Evolutionary conservation across 495 filamentous ascomycete species (phyloP).

Genomic region (Friedmanniomyces simplex): DNA sequence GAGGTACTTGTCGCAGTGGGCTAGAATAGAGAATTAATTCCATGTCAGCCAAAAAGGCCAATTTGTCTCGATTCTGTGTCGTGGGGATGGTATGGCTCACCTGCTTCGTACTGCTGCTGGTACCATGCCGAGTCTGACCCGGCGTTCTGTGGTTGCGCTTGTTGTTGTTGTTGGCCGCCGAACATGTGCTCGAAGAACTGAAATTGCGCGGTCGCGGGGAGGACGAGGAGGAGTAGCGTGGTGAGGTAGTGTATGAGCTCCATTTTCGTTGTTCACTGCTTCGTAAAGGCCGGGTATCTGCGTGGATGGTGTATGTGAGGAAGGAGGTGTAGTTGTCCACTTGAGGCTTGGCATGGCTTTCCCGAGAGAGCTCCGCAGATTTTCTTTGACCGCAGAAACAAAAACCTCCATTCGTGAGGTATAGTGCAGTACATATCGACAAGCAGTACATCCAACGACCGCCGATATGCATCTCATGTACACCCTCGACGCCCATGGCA

Average conservation of each 20-base stretch:
- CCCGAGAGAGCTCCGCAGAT: slow-evolving; percentile 4
- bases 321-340: slow-evolving; percentile 5
- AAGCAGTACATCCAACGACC: slow-evolving; percentile 1
- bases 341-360: slow-evolving; percentile 9
- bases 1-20: slow-evolving; percentile 79
- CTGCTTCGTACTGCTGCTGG: slow-evolving; percentile 55
- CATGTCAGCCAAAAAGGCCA: too few relatives aligned
- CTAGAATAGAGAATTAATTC: too few relatives aligned
- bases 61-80: background rate
- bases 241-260: slow-evolving; percentile 19
- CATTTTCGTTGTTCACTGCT: slow-evolving; percentile 12
- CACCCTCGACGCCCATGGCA: slow-evolving; percentile 64
- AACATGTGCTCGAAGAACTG: slow-evolving; percentile 71
- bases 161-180: slow-evolving; percentile 49
- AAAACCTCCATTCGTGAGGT: too few relatives aligned
- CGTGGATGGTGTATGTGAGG: too few relatives aligned
- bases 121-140: slow-evolving; percentile 71
- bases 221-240: slow-evolving; percentile 38
- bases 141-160: slow-evolving; percentile 60
- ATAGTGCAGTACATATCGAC: too few relatives aligned
- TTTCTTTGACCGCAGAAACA: background rate
- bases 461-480: slow-evolving; percentile 79
- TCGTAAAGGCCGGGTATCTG: too few relatives aligned
- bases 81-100: slow-evolving; percentile 31
- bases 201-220: slow-evolving; percentile 58